These are phyloP conservation scores for Ganoderma sp. DNA, from an alignment of 1,284 basidiomycete genomes.

Conservation along the genomic window DNA sequence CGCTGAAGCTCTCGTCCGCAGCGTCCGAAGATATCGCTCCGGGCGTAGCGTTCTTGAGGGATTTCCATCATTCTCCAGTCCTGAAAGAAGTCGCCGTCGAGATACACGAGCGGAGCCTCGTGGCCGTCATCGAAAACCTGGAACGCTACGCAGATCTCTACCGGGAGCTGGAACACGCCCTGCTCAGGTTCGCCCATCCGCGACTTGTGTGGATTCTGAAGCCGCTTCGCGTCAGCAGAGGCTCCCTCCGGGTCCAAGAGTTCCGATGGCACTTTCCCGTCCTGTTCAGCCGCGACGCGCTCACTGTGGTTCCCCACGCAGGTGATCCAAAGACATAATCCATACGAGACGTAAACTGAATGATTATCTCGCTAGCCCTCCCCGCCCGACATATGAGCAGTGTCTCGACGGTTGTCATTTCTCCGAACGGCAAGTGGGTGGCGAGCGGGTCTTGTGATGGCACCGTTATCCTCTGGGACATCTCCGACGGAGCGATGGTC, in stretches of 20 bases:
- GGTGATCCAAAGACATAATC: neutral
- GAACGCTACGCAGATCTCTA: neutral
- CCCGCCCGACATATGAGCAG: slow-evolving; percentile 11
- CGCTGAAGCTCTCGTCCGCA: neutral
- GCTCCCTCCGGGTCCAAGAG: neutral
- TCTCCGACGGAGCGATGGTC: neutral
- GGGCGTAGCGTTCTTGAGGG: neutral
- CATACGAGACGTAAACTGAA: neutral
- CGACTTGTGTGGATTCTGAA: neutral
- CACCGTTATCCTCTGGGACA: slow-evolving; percentile 26
- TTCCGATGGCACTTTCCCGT: neutral
- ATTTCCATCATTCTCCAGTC: neutral
- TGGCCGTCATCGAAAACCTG: too few species aligned
- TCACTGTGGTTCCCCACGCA: neutral
- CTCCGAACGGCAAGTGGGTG: slow-evolving; percentile 28
- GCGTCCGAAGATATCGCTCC: neutral
- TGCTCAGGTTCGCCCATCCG: neutral
- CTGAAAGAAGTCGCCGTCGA: neutral
- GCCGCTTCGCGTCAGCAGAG: neutral
- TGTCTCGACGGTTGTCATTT: slow-evolving; percentile 26
- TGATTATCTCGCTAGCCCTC: neutral
- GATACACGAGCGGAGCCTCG: neutral
- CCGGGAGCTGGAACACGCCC: neutral
- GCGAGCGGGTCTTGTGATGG: slow-evolving; percentile 30
- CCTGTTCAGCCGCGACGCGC: neutral